Conservation (phyloP, 108 stramenopile species). For the Cyclotella distinguenda region DNA sequence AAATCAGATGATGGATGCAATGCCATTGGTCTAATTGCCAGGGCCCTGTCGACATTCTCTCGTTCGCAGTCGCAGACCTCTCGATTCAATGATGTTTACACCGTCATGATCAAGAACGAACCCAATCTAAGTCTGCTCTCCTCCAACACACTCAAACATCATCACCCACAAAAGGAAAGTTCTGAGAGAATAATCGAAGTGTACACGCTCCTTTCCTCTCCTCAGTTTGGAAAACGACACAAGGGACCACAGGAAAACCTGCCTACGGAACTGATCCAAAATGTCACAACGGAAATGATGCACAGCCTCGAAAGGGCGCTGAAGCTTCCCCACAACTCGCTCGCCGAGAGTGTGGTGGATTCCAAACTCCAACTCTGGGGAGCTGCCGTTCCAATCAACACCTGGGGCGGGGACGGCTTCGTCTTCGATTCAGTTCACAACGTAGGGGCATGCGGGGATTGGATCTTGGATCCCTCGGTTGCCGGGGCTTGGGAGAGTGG, state of each 20-base stretch:
- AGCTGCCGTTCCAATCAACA: conserved; percentile 84
- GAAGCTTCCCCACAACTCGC: conserved; percentile 10
- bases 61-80: background rate
- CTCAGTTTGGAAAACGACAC: conserved; percentile 71
- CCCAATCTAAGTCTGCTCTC: conserved; percentile 60
- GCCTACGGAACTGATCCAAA: conserved; percentile 51
- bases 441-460: conserved; percentile 84
- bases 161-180: conserved; percentile 21
- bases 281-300: conserved; percentile 58
- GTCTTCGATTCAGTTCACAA: conserved; percentile 58
- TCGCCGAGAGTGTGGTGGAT: conserved; percentile 33
- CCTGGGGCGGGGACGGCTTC: conserved; percentile 61
- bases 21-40: conserved; percentile 18
- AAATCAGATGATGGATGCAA: conserved; percentile 4
- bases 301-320: conserved; percentile 53
- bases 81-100: conserved; percentile 42
- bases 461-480: conserved; percentile 78
- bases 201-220: conserved; percentile 77
- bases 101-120: conserved; percentile 66
- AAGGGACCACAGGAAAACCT: conserved; percentile 87
- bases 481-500: conserved; percentile 86
- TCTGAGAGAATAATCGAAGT: conserved; percentile 53
- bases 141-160: conserved; percentile 68
- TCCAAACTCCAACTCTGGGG: conserved; percentile 84
- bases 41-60: conserved; percentile 18